Base-by-base conservation (phyloP, 768 basidiomycete species). In the Macrolepiota dolichaula region DNA sequence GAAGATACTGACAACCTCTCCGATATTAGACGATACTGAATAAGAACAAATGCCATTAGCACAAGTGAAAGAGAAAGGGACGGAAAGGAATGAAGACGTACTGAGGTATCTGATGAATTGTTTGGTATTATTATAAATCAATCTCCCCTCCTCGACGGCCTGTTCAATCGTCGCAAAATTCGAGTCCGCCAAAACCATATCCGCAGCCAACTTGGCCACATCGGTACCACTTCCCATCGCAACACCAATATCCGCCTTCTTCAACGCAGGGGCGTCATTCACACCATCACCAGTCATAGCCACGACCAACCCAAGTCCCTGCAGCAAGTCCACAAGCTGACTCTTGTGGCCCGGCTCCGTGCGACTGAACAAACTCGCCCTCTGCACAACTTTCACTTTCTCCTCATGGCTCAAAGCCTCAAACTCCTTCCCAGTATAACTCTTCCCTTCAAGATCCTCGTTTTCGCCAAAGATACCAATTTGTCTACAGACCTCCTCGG, bases 191-290 rank as follows among this genome's bases (percentile, higher is more conserved):
- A 96, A 85, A 32, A 99, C 95, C 94, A 99, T 96, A 74, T 99
- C 96, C 7, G 96, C 94, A 3, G 96, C 97, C 62, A 97, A 79
- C 76, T 98, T 98, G 63, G 96, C 96, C 46, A 99, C 96, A 71
- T 99, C 97, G 0, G 97, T 99, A 56, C 96, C 96, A 60, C 94
- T 96, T 50, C 96, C 96, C 96, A 99, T 99, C 3, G 96, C 96
- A 55, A 99, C 90, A 73, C 96, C 96, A 68, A 99, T 99, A 68
- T 96, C 94, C 12, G 96, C 97, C 76, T 91, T 96, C 73, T 96
- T 96, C 68, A 99, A 76, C 0, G 96, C 97, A 36, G 96, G 96
- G 2, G 97, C 96, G 69, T 99, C 96, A 66, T 99, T 99, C 60
- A 99, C 97, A 67, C 96, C 96, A 70, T 98, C 96, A 61, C 94